phyloP scores from a whole-genome alignment of 2,329 filamentous ascomycete genomes.

The Bipolaris oryzae region DNA sequence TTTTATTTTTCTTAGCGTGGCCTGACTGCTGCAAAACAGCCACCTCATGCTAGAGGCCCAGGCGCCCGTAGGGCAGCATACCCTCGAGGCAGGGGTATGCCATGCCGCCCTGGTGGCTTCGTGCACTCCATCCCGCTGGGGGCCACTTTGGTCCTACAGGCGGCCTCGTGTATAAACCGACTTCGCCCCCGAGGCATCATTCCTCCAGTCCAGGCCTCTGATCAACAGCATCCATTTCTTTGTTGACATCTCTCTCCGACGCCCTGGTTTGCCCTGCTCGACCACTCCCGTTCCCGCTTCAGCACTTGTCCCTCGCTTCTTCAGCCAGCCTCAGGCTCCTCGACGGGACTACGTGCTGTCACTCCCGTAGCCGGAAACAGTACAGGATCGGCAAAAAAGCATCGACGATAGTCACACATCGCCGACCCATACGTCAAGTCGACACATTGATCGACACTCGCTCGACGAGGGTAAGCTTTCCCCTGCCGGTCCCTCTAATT shows the following conservation, averaged over 20 bases:
- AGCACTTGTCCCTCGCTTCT: slow-evolving; percentile 32
- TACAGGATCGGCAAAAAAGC: slow-evolving; percentile 33
- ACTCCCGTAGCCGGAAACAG: slow-evolving; percentile 24
- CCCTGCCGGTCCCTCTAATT: slow-evolving; percentile 37
- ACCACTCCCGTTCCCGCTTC: slow-evolving; percentile 22
- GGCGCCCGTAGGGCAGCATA: slow-evolving; percentile 41
- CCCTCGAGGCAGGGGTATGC: slow-evolving; percentile 35
- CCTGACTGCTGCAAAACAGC: slow-evolving; percentile 43
- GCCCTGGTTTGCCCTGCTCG: slow-evolving; percentile 15
- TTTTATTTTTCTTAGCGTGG: slow-evolving; percentile 48
- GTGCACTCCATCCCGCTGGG: slow-evolving; percentile 39
- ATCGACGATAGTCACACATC: slow-evolving; percentile 29
- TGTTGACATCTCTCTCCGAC: slow-evolving; percentile 27
- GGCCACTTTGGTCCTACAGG: slow-evolving; percentile 35
- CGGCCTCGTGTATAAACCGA: slow-evolving; percentile 47
- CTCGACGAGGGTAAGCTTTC: slow-evolving; percentile 42
- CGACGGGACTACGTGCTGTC: slow-evolving; percentile 35
- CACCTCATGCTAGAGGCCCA: slow-evolving; percentile 43
- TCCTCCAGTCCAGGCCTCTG: slow-evolving; percentile 40
- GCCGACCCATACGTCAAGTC: slow-evolving; percentile 40
- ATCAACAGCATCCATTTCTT: slow-evolving; percentile 37
- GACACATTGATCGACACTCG: slow-evolving; percentile 31
- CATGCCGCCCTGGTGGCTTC: slow-evolving; percentile 36
- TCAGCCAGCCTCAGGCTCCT: slow-evolving; percentile 34
- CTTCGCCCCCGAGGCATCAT: slow-evolving; percentile 43